Evolutionary conservation across 2,329 filamentous ascomycete genomes (phyloP).

Genomic region (Diaporthe australafricana): DNA sequence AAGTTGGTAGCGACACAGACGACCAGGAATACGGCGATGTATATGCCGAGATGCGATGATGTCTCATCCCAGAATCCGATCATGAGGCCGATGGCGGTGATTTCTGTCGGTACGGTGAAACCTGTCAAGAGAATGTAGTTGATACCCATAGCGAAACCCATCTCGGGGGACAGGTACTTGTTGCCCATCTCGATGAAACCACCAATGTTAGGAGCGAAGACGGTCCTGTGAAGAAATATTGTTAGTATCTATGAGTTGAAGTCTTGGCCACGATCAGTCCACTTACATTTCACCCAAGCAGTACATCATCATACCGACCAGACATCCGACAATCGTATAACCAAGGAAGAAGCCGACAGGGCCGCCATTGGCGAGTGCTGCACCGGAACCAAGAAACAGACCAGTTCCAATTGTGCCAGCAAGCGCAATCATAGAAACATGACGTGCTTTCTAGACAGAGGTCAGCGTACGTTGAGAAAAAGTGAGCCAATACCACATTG

Average conservation of each 20-base stretch:
- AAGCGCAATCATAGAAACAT: slow-evolving; percentile 51
- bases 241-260: not conserved
- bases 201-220: slow-evolving; percentile 41
- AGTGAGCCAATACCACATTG: not conserved
- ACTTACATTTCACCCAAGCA: slow-evolving; percentile 67
- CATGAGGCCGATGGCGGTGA: slow-evolving; percentile 40
- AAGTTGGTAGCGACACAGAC: slow-evolving; percentile 39
- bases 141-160: slow-evolving; percentile 41
- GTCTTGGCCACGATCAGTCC: not conserved
- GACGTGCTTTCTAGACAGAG: slow-evolving; percentile 37
- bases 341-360: slow-evolving; percentile 69
- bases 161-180: slow-evolving; percentile 41
- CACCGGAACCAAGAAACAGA: slow-evolving; percentile 72
- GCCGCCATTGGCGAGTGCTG: slow-evolving; percentile 68
- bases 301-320: slow-evolving; percentile 70
- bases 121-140: slow-evolving; percentile 41
- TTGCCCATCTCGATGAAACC: slow-evolving; percentile 43
- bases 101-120: slow-evolving; percentile 40
- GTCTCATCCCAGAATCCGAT: slow-evolving; percentile 41
- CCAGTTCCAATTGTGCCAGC: slow-evolving; percentile 56
- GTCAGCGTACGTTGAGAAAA: not conserved
- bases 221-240: slow-evolving; percentile 36
- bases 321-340: slow-evolving; percentile 67
- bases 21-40: slow-evolving; percentile 39
- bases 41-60: slow-evolving; percentile 33